phyloP scores from a whole-genome alignment of 331 rosid species.

The Acacia pycnantha region DNA sequence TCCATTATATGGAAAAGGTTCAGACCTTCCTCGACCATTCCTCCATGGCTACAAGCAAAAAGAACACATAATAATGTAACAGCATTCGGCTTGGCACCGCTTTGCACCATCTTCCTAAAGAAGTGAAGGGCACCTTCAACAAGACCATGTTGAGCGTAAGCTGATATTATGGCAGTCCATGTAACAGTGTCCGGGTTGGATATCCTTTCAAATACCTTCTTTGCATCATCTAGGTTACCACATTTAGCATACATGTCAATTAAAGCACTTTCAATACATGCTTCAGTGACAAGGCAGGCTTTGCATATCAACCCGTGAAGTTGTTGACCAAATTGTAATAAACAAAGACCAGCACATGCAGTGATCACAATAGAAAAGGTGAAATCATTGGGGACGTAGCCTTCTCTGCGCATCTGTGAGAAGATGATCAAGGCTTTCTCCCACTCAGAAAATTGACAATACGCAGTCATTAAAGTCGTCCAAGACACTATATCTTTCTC shows the following conservation, averaged over 20 bases:
- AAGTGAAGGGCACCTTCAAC: conserved; percentile 61
- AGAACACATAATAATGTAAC: conserved; percentile 68
- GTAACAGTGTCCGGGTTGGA: conserved; percentile 63
- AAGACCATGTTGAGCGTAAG: conserved; percentile 73
- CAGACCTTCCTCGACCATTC: conserved; percentile 72
- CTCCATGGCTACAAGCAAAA: conserved; percentile 79
- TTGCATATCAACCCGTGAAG: conserved; percentile 65
- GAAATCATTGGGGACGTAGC: conserved; percentile 59
- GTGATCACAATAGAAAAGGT: conserved; percentile 65
- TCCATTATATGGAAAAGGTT: conserved; percentile 52
- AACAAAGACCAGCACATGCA: conserved; percentile 63
- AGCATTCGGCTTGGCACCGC: conserved; percentile 45
- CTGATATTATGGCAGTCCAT: conserved; percentile 75
- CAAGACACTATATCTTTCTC: conserved; percentile 79
- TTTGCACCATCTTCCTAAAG: conserved; percentile 58
- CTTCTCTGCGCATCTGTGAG: conserved; percentile 58
- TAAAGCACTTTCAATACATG: conserved; percentile 69
- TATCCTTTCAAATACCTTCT: conserved; percentile 48
- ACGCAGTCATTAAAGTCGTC: conserved; percentile 71
- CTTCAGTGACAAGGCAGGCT: conserved; percentile 50
- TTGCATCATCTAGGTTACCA: conserved; percentile 52
- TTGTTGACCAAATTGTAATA: conserved; percentile 64
- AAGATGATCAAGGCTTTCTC: conserved; percentile 64
- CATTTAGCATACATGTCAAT: conserved; percentile 80
- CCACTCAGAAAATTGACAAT: conserved; percentile 61